Percentiles rank a stretch among this genome's conserved stretches.
Evolutionary conservation across 2,329 filamentous ascomycete species (phyloP).

Genomic region (Colletotrichum godetiae): DNA sequence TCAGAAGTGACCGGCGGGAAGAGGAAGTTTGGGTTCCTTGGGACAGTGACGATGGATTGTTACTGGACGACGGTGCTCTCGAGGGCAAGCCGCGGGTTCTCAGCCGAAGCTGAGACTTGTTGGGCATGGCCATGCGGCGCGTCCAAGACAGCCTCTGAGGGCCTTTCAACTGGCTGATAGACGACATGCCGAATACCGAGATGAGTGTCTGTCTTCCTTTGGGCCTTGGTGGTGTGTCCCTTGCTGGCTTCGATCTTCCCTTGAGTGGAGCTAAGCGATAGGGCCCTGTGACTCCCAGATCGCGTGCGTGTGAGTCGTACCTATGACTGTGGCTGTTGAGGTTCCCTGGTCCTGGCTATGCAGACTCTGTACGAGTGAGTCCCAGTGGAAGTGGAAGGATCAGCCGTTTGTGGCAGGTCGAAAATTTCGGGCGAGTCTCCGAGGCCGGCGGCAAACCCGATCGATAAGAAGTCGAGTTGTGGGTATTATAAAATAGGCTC

Average conservation of each 20-base stretch:
- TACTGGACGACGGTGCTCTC: background rate
- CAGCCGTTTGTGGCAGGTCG: conserved; percentile 20
- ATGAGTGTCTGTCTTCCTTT: background rate
- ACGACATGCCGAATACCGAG: conserved; percentile 17
- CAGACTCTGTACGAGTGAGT: conserved; percentile 20
- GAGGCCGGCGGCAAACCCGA: conserved; percentile 27
- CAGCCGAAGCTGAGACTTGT: background rate
- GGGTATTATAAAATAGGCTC: conserved; percentile 13
- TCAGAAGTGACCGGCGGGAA: conserved; percentile 1
- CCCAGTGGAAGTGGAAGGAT: conserved; percentile 10
- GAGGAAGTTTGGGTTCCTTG: background rate
- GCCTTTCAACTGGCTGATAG: conserved; percentile 13
- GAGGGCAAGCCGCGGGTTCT: background rate
- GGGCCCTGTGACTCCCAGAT: conserved; percentile 23
- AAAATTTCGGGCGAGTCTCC: conserved; percentile 22
- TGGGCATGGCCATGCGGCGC: conserved; percentile 2
- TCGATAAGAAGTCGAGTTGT: conserved; percentile 26
- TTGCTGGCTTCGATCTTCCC: background rate
- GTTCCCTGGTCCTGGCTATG: conserved; percentile 24
- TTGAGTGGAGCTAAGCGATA: conserved; percentile 20
- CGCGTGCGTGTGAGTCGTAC: conserved; percentile 22
- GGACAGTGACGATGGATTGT: background rate
- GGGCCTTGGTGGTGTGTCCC: background rate
- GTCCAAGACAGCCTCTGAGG: conserved; percentile 14
- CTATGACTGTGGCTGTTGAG: conserved; percentile 10